phyloP scores from a whole-genome alignment of 495 filamentous ascomycete genomes.

The Apodospora peruviana region DNA sequence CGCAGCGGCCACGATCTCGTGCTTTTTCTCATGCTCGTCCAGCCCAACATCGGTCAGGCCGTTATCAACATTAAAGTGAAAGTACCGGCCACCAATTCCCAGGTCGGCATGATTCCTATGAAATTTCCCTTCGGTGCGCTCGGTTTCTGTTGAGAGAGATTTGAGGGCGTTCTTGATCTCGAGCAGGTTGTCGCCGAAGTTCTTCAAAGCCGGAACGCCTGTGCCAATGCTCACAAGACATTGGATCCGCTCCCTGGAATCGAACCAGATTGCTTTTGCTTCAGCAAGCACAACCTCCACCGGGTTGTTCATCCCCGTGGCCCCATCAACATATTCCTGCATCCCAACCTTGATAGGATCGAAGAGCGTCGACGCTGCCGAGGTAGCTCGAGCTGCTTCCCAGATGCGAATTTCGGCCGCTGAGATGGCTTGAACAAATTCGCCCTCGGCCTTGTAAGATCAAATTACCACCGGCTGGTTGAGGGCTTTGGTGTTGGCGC shows the following conservation, averaged over 20 bases:
- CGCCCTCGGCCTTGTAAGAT: neutral
- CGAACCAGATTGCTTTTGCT: neutral
- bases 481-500: neutral
- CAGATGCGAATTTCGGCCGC: neutral
- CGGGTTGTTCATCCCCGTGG: slow-evolving; percentile 41
- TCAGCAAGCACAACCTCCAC: neutral
- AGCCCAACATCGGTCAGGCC: neutral
- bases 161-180: neutral
- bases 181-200: neutral
- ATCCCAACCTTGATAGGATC: slow-evolving; percentile 36
- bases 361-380: slow-evolving; percentile 43
- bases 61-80: neutral
- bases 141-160: neutral
- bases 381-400: slow-evolving; percentile 27
- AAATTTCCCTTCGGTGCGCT: neutral
- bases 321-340: slow-evolving; percentile 35
- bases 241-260: neutral
- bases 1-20: neutral
- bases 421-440: neutral
- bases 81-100: neutral
- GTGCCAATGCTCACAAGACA: slow-evolving; percentile 1
- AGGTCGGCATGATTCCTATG: neutral
- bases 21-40: neutral
- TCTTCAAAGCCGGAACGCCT: neutral
- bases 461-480: neutral